Conservation (phyloP, 2,329 filamentous ascomycete genomes). For the Fusarium sp. region DNA sequence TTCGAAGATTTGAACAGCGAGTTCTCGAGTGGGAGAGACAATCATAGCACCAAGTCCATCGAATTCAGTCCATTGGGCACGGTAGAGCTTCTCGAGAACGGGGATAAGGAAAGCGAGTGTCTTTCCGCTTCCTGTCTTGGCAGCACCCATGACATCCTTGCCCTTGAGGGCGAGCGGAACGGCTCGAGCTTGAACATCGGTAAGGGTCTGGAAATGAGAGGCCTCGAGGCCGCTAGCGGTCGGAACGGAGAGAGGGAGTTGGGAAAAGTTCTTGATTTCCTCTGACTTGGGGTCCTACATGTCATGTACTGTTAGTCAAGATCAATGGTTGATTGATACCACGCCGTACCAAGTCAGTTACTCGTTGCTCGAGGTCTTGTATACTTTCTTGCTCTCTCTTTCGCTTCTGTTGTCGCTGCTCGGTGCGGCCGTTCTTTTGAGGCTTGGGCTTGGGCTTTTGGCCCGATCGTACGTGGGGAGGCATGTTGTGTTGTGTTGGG, state of each 20-base stretch:
- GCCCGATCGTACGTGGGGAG: slow-evolving; percentile 41
- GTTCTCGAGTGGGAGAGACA: slow-evolving; percentile 91
- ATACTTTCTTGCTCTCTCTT: slow-evolving; percentile 54
- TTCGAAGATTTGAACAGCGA: slow-evolving; percentile 97
- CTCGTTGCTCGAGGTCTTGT: slow-evolving; percentile 49
- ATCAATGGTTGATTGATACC: too few species aligned
- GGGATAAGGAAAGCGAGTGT: slow-evolving; percentile 93
- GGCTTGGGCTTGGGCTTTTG: slow-evolving; percentile 42
- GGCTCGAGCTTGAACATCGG: slow-evolving; percentile 91
- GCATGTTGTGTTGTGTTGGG: slow-evolving; percentile 30
- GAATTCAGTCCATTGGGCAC: slow-evolving; percentile 86
- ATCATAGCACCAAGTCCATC: slow-evolving; percentile 94
- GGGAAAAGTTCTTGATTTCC: slow-evolving; percentile 76
- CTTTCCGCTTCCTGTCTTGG: slow-evolving; percentile 95
- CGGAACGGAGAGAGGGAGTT: slow-evolving; percentile 85
- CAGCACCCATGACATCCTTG: slow-evolving; percentile 89
- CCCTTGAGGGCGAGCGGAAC: slow-evolving; percentile 88
- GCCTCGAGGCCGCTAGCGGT: slow-evolving; percentile 83
- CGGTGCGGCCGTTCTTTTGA: slow-evolving; percentile 47
- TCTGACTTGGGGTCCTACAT: slow-evolving; percentile 68
- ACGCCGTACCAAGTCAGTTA: slow-evolving; percentile 52
- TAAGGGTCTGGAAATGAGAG: slow-evolving; percentile 89
- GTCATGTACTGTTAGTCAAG: slow-evolving; percentile 28
- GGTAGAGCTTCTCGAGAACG: slow-evolving; percentile 91
- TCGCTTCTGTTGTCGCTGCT: slow-evolving; percentile 52